These are phyloP conservation scores for Macrolepiota dolichaula DNA, from an alignment of 768 basidiomycete genomes.

Conservation along the genomic window DNA sequence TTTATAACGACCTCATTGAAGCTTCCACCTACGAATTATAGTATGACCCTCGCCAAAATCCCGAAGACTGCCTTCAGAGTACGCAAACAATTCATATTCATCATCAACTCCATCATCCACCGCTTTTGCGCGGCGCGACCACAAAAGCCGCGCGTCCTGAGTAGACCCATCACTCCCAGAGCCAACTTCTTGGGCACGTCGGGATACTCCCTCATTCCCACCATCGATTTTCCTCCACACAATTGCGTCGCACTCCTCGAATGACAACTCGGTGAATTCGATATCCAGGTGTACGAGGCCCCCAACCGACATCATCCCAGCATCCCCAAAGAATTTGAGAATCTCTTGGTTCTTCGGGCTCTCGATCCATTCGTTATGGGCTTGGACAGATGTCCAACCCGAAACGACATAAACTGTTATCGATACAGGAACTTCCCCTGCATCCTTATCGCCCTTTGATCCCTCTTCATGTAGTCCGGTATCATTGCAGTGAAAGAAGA, in stretches of 20 bases:
- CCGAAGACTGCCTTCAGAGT: conserved; percentile 1
- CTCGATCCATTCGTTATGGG: conserved; percentile 39
- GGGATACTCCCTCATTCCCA: background rate
- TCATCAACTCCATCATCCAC: conserved; percentile 3
- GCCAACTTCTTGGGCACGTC: background rate
- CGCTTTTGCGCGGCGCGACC: conserved; percentile 2
- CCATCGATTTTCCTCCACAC: conserved; percentile 2
- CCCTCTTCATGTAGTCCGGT: conserved; percentile 5
- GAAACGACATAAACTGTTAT: conserved; percentile 33
- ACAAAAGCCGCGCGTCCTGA: background rate
- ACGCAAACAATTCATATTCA: conserved; percentile 6
- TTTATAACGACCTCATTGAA: background rate
- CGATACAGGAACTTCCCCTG: background rate
- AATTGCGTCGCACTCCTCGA: conserved; percentile 4
- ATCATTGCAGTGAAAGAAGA: conserved; percentile 31
- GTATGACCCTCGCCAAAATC: background rate
- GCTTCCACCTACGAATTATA: background rate
- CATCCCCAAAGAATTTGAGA: conserved; percentile 22
- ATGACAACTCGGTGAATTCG: conserved; percentile 29
- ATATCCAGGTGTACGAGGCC: conserved; percentile 37
- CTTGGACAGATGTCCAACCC: conserved; percentile 39
- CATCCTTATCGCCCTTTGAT: background rate
- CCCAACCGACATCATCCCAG: conserved; percentile 26
- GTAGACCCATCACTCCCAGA: background rate
- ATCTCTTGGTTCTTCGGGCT: conserved; percentile 37